Base-by-base conservation (phyloP, 2,329 filamentous ascomycete genomes). In the Fusarium staphyleae region DNA sequence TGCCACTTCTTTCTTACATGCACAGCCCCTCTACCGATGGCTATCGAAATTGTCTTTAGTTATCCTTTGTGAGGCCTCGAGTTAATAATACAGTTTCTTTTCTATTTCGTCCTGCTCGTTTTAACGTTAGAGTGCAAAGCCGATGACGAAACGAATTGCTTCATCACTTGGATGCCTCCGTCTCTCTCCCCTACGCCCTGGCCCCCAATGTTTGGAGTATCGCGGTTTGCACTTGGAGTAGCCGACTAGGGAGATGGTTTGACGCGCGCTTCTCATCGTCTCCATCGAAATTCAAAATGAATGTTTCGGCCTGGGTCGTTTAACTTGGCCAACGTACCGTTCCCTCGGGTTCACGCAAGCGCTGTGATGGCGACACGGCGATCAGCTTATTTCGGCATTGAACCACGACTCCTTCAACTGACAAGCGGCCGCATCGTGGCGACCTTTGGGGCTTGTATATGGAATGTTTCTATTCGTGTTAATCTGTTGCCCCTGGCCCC, bases 121-220 rank as follows among this genome's bases (percentile, higher is more conserved):
- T n/a, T n/a, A n/a, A n/a, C n/a, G n/a, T n/a, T n/a, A n/a, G n/a
- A n/a, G n/a, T n/a, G n/a, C n/a, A n/a, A n/a, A n/a, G n/a, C n/a
- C n/a, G n/a, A 35, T 35, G 41, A 34, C 26, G 16, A 14, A 10
- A 24, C 5, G 13, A 29, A 29, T 35, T 29, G 29, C 34, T n/a
- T 50, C 30, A 10, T 50, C 30, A 10, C 39, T 39, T 29, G 57
- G 57, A 53, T 61, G 57, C 57, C 57, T 61, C 57, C 46, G 42
- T 44, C 33, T 24, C 28, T 3, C 13, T 4, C n/a, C 3, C 28
- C 28, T 13, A 30, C 13, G 19, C 49, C 10, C 22, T 30, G 15
- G 16, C 47, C 47, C 32, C 26, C 39, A 43, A 35, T 24, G 5
- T 39, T 16, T 5, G n/a, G 41, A 35, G 18, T 35, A 13, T 22